Percentiles rank a stretch among this genome's conserved stretches.
These are phyloP conservation scores for Hypoxylon cercidicola DNA, from an alignment of 495 filamentous ascomycete genomes.

Conservation along the genomic window DNA sequence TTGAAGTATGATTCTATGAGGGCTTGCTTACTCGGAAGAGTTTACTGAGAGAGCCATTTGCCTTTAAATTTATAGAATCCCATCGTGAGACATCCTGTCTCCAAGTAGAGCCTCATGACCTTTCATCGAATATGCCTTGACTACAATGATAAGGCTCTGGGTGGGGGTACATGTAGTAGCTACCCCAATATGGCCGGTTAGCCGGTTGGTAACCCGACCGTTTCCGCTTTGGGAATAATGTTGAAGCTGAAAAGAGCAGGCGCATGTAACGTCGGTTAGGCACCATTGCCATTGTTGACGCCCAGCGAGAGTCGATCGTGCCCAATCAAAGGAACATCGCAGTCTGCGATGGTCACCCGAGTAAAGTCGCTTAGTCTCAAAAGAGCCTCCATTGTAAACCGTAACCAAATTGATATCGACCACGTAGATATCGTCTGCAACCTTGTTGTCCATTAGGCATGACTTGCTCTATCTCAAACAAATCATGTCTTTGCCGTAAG, in stretches of 20 bases:
- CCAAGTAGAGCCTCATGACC: conserved; percentile 2
- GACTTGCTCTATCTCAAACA: conserved; percentile 8
- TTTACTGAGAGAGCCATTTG: too few relatives aligned
- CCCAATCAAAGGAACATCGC: neutral
- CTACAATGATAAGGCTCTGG: conserved; percentile 5
- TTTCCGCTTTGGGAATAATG: conserved; percentile 12
- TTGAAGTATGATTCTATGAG: neutral
- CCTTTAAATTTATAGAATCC: conserved; percentile 7
- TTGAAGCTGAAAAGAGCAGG: conserved; percentile 26
- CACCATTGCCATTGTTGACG: conserved; percentile 5
- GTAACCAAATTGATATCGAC: conserved; percentile 9
- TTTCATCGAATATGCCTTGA: conserved; percentile 1
- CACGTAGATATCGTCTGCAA: conserved; percentile 31
- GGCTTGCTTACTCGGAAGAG: neutral
- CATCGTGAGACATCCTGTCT: neutral
- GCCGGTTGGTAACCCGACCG: conserved; percentile 21
- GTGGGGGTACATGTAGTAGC: conserved; percentile 23
- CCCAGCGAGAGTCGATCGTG: neutral
- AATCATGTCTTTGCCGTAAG: neutral
- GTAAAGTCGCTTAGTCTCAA: neutral
- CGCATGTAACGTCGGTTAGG: conserved; percentile 17
- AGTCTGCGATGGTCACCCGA: conserved; percentile 1
- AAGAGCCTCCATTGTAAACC: conserved; percentile 5
- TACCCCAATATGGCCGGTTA: neutral
- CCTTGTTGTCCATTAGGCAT: conserved; percentile 16